Percentiles rank a stretch among this genome's conserved stretches.
These are phyloP conservation scores for Usnea hakonensis DNA, from an alignment of 495 filamentous ascomycete species.

Conservation along the genomic window DNA sequence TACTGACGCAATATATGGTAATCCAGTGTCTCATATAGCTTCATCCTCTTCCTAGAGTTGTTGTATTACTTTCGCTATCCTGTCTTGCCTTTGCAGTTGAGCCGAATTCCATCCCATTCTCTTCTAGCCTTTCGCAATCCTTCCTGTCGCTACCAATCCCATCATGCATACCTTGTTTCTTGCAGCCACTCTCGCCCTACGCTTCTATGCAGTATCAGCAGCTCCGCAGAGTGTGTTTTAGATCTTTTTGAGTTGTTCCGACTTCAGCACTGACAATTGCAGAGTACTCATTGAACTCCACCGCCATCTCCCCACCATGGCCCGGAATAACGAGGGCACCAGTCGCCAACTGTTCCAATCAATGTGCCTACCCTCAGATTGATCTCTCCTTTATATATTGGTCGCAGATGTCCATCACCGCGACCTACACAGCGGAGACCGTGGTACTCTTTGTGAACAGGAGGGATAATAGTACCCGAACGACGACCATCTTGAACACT, in stretches of 20 bases:
- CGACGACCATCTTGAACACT: constrained; percentile 10
- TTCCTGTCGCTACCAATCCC: background rate
- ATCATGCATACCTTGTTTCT: background rate
- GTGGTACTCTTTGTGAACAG: constrained; percentile 2
- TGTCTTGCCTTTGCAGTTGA: background rate
- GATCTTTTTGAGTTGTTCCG: background rate
- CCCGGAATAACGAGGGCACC: background rate
- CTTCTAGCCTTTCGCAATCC: background rate
- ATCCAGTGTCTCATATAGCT: too few relatives aligned
- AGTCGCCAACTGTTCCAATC: background rate
- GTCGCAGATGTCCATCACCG: background rate
- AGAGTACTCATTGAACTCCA: constrained; percentile 1
- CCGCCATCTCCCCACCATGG: background rate
- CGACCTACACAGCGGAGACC: constrained; percentile 7
- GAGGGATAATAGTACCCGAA: constrained; percentile 10
- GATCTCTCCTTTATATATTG: background rate
- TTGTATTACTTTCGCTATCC: too few relatives aligned
- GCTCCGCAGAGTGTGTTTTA: constrained; percentile 1
- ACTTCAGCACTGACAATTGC: background rate
- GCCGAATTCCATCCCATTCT: background rate
- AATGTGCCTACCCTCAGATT: background rate
- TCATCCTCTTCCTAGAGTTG: too few relatives aligned
- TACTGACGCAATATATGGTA: too few relatives aligned
- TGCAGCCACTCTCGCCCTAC: background rate
- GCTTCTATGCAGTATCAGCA: background rate